Conservation (phyloP, 208 protist genomes). For the Trypanosoma platydactyli region DNA sequence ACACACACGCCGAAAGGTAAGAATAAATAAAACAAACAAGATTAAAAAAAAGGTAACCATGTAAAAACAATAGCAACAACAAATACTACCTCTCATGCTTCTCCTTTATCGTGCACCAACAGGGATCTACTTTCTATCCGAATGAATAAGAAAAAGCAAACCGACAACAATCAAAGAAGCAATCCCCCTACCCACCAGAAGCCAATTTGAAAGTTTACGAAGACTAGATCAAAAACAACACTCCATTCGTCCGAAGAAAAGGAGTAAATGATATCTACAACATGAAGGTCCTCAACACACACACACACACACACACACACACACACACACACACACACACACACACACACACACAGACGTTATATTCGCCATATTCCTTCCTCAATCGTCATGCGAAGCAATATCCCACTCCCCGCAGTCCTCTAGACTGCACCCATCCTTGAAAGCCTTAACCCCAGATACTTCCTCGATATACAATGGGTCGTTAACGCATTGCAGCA, state of each 20-base stretch:
- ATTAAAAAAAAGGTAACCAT: conserved; percentile 10
- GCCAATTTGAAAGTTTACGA: too few relatives aligned
- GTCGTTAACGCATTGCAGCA: conserved; percentile 90
- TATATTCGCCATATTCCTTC: not conserved
- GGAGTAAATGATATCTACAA: not conserved
- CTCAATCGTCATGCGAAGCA: conserved; percentile 14
- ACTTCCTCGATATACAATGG: conserved; percentile 78
- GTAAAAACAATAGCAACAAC: conserved; percentile 12
- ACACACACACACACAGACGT: not conserved
- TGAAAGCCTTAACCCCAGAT: conserved; percentile 71
- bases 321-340: conserved; percentile 8
- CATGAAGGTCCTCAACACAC: too few relatives aligned
- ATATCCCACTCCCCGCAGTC: conserved; percentile 22
- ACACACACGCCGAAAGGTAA: conserved; percentile 8
- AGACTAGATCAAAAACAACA: not conserved
- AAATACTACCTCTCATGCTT: not conserved
- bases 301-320: not conserved
- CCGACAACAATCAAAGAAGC: too few relatives aligned
- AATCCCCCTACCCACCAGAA: too few relatives aligned
- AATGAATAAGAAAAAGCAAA: not conserved
- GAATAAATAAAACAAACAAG: conserved; percentile 12
- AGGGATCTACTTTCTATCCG: not conserved
- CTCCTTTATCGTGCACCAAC: not conserved
- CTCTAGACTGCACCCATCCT: conserved; percentile 42
- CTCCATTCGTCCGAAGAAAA: not conserved